Base-by-base conservation (phyloP, 345 rosid genomes). In the Cochlearia excelsa region DNA sequence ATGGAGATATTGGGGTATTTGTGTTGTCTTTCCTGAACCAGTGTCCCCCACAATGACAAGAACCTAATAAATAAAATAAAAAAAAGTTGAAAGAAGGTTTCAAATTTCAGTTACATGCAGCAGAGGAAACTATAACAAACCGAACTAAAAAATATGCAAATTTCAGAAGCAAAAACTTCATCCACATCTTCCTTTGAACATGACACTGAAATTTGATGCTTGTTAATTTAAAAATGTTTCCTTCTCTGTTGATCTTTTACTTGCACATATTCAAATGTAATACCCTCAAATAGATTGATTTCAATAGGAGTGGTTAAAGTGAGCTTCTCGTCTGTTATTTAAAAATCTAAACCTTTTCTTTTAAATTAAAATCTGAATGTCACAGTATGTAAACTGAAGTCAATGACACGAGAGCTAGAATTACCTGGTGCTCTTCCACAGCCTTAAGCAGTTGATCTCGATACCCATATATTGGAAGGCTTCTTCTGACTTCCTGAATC, bases 1-100 rank as follows among this genome's bases (percentile, higher is more conserved):
- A 54, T 92, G 95, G 57, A 88, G 93, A 77, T 92, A 92, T 54
- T 92, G 98, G 28, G 96, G 96, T 62, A 88, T 84, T 68, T 91
- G 98, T 10, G 98, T 91, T 43, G 98, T 91, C 82, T 91, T 91
- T 56, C 98, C 98, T 30, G 98, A 92, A 68, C 96, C 97, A 63
- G 99, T 93, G 76, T 93, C 99, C 68, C 99, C 99, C 26, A 93
- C 97, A 49, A 89, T 93, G 52, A 93, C 84, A 77, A 93, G 87
- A 71, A 93, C 88, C 98, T 90, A 59, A 41, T 26, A n/a, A 23
- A 54, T 11, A 31, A 16, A 16, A 16, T 0, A 49, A 8, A 70
- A 8, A 70, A 44, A 56, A 9, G 6, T 34, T 55, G 9, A 37
- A 38, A 33, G 16, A 42, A 33, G 31, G 38, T 50, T 30, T 55